Conservation (phyloP, 2,329 filamentous ascomycete genomes). For the Cladosporium sp. region DNA sequence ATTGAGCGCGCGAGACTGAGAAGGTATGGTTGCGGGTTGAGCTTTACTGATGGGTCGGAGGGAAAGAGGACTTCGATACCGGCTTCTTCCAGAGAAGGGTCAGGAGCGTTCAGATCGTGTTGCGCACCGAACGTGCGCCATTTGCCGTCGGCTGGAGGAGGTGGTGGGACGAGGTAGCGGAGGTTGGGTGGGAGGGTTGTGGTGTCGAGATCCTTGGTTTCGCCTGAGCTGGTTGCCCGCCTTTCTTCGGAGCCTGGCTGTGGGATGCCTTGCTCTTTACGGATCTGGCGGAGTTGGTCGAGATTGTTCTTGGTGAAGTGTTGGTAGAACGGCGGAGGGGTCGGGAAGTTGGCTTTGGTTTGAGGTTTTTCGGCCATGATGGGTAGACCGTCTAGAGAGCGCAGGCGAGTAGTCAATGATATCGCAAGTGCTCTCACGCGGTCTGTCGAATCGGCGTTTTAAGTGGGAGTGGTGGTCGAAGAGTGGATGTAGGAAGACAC, state of each 20-base stretch:
- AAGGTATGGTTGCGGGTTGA: conserved; percentile 48
- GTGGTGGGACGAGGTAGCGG: conserved; percentile 74
- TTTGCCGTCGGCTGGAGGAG: conserved; percentile 59
- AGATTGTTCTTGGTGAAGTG: conserved; percentile 77
- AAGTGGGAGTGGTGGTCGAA: background rate
- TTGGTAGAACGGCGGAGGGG: conserved; percentile 85
- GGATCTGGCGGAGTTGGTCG: conserved; percentile 44
- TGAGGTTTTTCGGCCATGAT: conserved; percentile 57
- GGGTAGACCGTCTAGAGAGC: no score
- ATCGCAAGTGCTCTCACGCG: no score
- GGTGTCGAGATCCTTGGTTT: conserved; percentile 24
- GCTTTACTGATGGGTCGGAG: conserved; percentile 34
- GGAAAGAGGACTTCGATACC: conserved; percentile 68
- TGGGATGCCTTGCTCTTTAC: conserved; percentile 21
- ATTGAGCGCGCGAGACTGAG: conserved; percentile 78
- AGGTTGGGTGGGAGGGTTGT: conserved; percentile 64
- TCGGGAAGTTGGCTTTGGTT: conserved; percentile 65
- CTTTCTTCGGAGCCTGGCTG: background rate
- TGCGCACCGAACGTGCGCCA: conserved; percentile 71
- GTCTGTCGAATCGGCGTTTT: no score
- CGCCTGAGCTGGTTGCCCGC: conserved; percentile 23
- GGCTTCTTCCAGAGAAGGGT: conserved; percentile 64
- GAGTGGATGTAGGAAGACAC: background rate
- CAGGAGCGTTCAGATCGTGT: conserved; percentile 57
- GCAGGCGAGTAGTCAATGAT: no score